Base-by-base conservation (phyloP, 257 asterid species). In the Fraxinus excelsior region DNA sequence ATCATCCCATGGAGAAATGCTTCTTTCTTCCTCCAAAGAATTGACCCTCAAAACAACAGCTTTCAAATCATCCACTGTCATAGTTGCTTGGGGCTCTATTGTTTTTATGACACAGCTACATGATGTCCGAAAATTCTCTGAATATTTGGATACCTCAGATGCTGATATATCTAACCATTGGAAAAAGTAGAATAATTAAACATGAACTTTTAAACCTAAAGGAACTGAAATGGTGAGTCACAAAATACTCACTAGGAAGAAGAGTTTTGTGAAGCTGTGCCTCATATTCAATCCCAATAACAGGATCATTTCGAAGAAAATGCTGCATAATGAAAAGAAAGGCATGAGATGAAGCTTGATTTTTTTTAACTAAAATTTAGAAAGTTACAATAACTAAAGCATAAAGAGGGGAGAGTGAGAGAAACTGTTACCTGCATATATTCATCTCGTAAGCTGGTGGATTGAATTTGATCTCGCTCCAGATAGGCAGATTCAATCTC, bases 381-480 rank as follows among this genome's bases (percentile, higher is more conserved):
- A 62, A 25, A 23, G 67, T 21, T 60, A 9, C 12, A 60, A 60
- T 21, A 21, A 60, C 67, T 60, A 13, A 53, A 18, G 65, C 65
- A 35, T 34, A 2, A 67, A 34, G 13, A 74, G 42, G 62, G 11
- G 58, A 34, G 67, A 19, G 76, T 66, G 75, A 35, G 76, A 70
- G 65, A 38, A 51, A 38, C 25, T 64, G 25, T 76, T 34, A 94
- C 98, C 94, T 94, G 97, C 85, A 91, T 81, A 81, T 89, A 94
- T 85, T 94, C 98, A 85, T 92, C 98, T 58, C 97, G 89, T 71
- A 94, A 86, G 83, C 83, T 90, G 72, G 94, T 86, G 11, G 98
- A 94, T 82, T 92, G 98, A 89, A 91, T 88, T 79, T 94, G 98
- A 79, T 94, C 97, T 69, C 98, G 87, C 90, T 94, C 98, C 77